Conservation (phyloP, 331 rosid genomes). For the Pyrus hybrid region DNA sequence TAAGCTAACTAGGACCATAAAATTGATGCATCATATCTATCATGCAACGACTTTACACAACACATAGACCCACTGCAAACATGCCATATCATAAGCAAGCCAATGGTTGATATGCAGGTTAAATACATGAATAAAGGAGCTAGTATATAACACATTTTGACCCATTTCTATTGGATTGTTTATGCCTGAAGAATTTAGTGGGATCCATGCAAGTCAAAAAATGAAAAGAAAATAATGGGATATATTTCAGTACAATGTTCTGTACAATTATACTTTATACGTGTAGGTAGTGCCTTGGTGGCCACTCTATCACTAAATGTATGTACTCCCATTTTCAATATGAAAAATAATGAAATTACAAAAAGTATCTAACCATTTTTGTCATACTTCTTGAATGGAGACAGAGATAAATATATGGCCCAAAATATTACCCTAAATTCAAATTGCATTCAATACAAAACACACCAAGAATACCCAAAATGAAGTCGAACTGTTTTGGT, state of each 20-base stretch:
- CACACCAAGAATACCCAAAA: neutral
- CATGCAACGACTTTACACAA: conserved; percentile 21
- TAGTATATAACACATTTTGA: neutral
- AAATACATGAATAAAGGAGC: conserved; percentile 6
- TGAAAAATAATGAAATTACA: neutral
- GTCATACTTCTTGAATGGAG: neutral
- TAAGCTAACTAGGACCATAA: neutral
- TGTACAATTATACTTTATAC: neutral
- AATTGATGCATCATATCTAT: conserved; percentile 1
- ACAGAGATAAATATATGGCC: neutral
- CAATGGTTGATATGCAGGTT: neutral
- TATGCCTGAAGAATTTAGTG: conserved; percentile 15
- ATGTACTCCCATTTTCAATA: neutral
- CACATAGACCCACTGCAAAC: conserved; percentile 23
- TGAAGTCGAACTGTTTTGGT: neutral
- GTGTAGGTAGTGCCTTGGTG: neutral
- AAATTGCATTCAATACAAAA: neutral
- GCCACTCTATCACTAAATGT: too few species aligned
- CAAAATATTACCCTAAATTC: neutral
- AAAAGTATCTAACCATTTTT: neutral
- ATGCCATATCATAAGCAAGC: neutral
- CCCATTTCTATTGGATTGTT: conserved; percentile 12
- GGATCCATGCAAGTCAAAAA: conserved; percentile 1
- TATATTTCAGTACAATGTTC: neutral
- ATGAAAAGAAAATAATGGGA: neutral